These are phyloP conservation scores for Erigeron canadensis DNA, from an alignment of 129 eudicot genomes.

Conservation along the genomic window DNA sequence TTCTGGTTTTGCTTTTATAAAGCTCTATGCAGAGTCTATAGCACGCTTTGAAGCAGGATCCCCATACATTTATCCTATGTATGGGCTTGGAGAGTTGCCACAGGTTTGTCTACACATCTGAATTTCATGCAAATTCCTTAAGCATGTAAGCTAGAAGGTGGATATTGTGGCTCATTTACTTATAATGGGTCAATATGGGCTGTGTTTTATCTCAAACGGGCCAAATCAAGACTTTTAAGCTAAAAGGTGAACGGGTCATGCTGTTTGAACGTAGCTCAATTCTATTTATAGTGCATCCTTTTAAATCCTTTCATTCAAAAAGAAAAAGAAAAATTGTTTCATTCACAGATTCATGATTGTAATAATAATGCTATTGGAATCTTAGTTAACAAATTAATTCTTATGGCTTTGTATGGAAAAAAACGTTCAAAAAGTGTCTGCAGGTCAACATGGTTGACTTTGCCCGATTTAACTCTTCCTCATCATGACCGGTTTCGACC, in stretches of 20 bases:
- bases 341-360: background rate
- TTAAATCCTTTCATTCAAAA: conserved; percentile 6
- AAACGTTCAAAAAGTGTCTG: background rate
- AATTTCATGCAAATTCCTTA: conserved; percentile 8
- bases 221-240: background rate
- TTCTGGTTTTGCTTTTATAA: conserved; percentile 23
- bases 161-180: background rate
- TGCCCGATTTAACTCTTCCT: background rate
- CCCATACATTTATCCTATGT: conserved; percentile 86
- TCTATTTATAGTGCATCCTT: background rate
- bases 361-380: background rate
- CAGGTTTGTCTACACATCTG: conserved; percentile 55
- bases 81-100: conserved; percentile 96
- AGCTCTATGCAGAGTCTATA: conserved; percentile 93
- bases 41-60: conserved; percentile 91
- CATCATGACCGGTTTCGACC: background rate
- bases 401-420: background rate
- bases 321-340: too few relatives aligned
- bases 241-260: background rate
- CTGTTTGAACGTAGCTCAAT: background rate
- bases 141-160: background rate
- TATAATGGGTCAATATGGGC: background rate
- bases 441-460: background rate
- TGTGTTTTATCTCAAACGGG: conserved; percentile 6
- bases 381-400: background rate